These are phyloP conservation scores for Ogataea ramenticola DNA, from an alignment of 805 yeast genomes.

Conservation along the genomic window DNA sequence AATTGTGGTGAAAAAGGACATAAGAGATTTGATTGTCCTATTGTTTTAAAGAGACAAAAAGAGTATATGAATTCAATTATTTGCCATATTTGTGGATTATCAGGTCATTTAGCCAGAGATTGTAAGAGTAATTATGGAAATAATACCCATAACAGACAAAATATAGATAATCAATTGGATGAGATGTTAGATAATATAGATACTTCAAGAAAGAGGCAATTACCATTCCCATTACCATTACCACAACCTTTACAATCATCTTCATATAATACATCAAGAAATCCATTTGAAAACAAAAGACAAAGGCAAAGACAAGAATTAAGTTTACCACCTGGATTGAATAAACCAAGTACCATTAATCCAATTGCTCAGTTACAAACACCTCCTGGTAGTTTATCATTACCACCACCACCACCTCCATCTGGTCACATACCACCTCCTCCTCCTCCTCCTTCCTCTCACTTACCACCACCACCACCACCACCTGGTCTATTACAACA, in stretches of 20 bases:
- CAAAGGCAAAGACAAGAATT: slow-evolving; percentile 1
- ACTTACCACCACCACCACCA: slow-evolving; percentile 1
- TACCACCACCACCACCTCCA: slow-evolving; percentile 8
- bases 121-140: slow-evolving; percentile 44
- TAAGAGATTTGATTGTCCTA: slow-evolving; percentile 58
- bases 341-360: too few species aligned
- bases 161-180: slow-evolving; percentile 42
- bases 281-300: neutral
- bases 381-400: neutral
- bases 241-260: neutral
- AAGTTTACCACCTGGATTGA: too few species aligned
- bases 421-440: slow-evolving; percentile 9
- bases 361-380: neutral
- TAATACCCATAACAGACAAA: slow-evolving; percentile 7
- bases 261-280: slow-evolving; percentile 1
- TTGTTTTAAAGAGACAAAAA: neutral
- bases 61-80: slow-evolving; percentile 31
- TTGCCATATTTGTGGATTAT: slow-evolving; percentile 72
- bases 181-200: slow-evolving; percentile 24
- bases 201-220: slow-evolving; percentile 21
- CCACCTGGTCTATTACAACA: neutral
- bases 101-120: slow-evolving; percentile 86
- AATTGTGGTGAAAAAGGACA: slow-evolving; percentile 55
- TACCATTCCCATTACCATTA: slow-evolving; percentile 1
- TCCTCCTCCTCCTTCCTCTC: neutral